phyloP scores from a whole-genome alignment of 2,329 filamentous ascomycete genomes.

The Helotiales sp. region DNA sequence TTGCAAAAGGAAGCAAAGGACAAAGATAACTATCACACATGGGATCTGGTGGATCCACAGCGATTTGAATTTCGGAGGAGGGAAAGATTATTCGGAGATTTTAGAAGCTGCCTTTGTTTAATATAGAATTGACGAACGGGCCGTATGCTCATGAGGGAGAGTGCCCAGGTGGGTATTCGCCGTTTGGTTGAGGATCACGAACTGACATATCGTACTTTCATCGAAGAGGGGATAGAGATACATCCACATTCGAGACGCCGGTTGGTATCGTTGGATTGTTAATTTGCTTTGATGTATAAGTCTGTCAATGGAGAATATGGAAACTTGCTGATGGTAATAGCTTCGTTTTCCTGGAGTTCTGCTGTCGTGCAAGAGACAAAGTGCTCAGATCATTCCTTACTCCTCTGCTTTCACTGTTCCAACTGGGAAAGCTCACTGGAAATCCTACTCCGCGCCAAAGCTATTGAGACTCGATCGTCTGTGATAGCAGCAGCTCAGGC shows the following conservation, averaged over 20 bases:
- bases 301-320: neutral
- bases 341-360: conserved; percentile 27
- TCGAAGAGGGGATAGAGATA: conserved; percentile 27
- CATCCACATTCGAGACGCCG: conserved; percentile 19
- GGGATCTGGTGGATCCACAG: conserved; percentile 24
- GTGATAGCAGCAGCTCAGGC: conserved; percentile 29
- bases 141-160: conserved; percentile 26
- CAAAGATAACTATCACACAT: conserved; percentile 25
- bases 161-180: conserved; percentile 18
- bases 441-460: conserved; percentile 24
- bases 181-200: neutral
- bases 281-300: conserved; percentile 30
- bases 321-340: conserved; percentile 5
- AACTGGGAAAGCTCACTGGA: conserved; percentile 28
- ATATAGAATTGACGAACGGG: conserved; percentile 27
- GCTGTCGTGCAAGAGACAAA: conserved; percentile 24
- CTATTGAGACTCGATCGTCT: conserved; percentile 28
- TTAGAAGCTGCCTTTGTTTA: conserved; percentile 30
- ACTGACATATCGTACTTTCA: conserved; percentile 8
- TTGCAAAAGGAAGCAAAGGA: conserved; percentile 22
- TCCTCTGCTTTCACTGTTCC: conserved; percentile 28
- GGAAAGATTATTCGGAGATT: conserved; percentile 25
- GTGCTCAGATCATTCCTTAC: conserved; percentile 29
- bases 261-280: conserved; percentile 23
- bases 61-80: conserved; percentile 25